phyloP scores from a whole-genome alignment of 2,329 filamentous ascomycete species.

The Paecilomyces sp. region DNA sequence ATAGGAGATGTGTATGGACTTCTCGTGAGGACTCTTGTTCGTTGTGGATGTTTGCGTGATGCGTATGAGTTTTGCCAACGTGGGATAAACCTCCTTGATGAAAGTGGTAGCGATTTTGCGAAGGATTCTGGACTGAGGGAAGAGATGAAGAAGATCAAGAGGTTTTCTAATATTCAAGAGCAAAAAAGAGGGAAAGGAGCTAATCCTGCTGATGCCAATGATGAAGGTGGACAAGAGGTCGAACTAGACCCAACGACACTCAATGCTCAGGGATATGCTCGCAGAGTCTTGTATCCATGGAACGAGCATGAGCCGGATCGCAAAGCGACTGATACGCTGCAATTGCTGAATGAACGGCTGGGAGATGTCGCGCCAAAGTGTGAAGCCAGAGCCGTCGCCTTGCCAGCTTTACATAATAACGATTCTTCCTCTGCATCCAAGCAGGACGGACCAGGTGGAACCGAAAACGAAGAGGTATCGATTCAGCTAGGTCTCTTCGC shows the following conservation, averaged over 20 bases:
- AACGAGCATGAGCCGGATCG: constrained; percentile 55
- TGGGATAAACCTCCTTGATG: constrained; percentile 17
- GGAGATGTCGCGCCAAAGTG: constrained; percentile 68
- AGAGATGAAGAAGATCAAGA: constrained; percentile 22
- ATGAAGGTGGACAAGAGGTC: constrained; percentile 4
- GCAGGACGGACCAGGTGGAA: constrained; percentile 9
- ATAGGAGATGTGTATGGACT: constrained; percentile 30
- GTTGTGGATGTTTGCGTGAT: constrained; percentile 34
- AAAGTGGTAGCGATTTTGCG: constrained; percentile 1
- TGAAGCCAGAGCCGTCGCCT: constrained; percentile 65
- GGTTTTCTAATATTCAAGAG: constrained; percentile 5
- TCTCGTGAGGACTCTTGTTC: constrained; percentile 28
- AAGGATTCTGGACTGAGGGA: constrained; percentile 12
- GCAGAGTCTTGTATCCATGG: constrained; percentile 57
- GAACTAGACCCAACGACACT: constrained; percentile 23
- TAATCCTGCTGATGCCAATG: neutral
- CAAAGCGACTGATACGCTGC: constrained; percentile 48
- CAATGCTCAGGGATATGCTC: constrained; percentile 32
- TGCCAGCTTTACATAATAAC: constrained; percentile 60
- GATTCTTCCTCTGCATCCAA: constrained; percentile 9
- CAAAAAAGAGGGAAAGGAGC: neutral
- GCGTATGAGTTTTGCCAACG: constrained; percentile 32
- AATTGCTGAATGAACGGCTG: constrained; percentile 65
- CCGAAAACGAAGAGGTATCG: constrained; percentile 29
- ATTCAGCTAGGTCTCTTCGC: constrained; percentile 87